phyloP scores from a whole-genome alignment of 768 basidiomycete species.

The Trametes cingulata region DNA sequence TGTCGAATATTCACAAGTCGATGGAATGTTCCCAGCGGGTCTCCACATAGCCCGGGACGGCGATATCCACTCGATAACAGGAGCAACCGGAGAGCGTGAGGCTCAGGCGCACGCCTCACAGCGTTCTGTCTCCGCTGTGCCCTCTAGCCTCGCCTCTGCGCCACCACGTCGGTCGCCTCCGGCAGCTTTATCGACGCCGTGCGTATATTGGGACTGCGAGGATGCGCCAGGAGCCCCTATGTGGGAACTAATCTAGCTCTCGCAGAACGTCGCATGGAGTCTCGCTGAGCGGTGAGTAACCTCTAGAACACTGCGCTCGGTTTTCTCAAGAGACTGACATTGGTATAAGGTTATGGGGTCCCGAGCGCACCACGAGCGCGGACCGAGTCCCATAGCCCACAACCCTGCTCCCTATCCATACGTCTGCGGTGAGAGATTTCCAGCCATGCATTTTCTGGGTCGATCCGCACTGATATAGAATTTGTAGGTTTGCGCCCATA shows the following conservation, averaged over 20 bases:
- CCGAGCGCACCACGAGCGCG: neutral
- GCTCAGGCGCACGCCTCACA: constrained; percentile 1
- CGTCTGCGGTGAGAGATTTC: constrained; percentile 14
- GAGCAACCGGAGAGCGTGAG: constrained; percentile 10
- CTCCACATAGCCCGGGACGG: constrained; percentile 1
- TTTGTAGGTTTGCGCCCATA: constrained; percentile 8
- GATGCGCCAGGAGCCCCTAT: neutral
- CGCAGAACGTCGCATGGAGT: neutral
- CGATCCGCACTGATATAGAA: constrained; percentile 1
- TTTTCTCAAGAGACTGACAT: neutral
- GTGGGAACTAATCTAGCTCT: constrained; percentile 5
- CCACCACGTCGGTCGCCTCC: neutral
- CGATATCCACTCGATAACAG: constrained; percentile 22
- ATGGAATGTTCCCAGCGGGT: constrained; percentile 12
- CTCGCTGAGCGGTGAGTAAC: constrained; percentile 3
- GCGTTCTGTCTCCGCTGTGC: constrained; percentile 5
- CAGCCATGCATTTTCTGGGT: neutral
- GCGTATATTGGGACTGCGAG: constrained; percentile 1
- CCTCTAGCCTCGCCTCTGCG: neutral
- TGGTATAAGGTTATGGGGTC: constrained; percentile 20
- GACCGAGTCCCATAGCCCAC: constrained; percentile 9
- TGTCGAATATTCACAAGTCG: constrained; percentile 7
- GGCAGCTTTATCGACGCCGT: neutral
- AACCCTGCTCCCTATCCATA: constrained; percentile 6
- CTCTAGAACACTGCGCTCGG: constrained; percentile 1